These are phyloP conservation scores for Cutaneotrichosporon arboriforme DNA, from an alignment of 1,284 basidiomycete species.

Conservation along the genomic window DNA sequence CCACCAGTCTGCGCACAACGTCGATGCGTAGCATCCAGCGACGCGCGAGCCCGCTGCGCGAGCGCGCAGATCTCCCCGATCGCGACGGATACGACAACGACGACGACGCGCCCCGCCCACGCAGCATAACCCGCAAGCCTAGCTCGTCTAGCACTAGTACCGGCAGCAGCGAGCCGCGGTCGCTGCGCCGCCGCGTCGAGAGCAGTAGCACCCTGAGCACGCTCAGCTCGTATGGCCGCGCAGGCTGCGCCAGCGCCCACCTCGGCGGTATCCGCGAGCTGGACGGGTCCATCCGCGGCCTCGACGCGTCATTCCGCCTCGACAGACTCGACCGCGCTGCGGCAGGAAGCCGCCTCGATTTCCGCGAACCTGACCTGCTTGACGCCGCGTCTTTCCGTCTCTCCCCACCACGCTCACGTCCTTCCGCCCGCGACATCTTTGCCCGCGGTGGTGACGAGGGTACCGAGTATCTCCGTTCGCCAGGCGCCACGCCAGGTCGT, in stretches of 20 bases:
- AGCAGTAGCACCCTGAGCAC: neutral
- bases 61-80: neutral
- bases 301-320: neutral
- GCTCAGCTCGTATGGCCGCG: neutral
- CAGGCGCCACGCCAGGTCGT: neutral
- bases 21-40: neutral
- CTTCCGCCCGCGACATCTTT: neutral
- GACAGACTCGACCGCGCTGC: neutral
- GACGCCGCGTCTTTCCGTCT: slow-evolving; percentile 15
- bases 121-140: neutral
- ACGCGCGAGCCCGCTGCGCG: neutral
- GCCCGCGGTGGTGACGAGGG: neutral
- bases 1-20: neutral
- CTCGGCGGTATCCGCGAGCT: neutral
- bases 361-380: slow-evolving; percentile 3
- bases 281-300: neutral
- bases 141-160: neutral
- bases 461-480: neutral
- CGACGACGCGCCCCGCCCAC: neutral
- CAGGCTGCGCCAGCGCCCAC: neutral
- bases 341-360: neutral
- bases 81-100: neutral
- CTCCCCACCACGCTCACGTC: slow-evolving; percentile 7
- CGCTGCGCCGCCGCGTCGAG: neutral
- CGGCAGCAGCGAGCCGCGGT: neutral